Conservation (phyloP, 2,329 filamentous ascomycete species). For the Berkeleyomyces rouxiae region DNA sequence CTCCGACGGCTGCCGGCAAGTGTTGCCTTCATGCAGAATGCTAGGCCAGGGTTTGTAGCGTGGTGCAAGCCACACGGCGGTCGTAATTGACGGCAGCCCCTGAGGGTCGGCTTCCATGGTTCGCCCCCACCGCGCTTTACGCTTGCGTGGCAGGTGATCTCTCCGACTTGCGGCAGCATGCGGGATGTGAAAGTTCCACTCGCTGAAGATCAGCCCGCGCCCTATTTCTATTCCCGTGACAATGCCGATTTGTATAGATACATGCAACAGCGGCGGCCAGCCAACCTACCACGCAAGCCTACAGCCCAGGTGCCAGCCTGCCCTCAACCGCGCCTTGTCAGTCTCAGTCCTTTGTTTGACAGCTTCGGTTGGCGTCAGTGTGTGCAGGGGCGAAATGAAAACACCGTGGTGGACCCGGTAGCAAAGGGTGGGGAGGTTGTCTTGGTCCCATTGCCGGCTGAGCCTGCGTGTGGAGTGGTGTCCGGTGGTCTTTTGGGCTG, state of each 20-base stretch:
- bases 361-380: not conserved
- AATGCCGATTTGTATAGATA: not conserved
- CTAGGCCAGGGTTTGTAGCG: no score
- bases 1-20: no score
- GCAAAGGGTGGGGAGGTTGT: no score
- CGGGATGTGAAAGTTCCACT: not conserved
- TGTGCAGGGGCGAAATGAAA: not conserved
- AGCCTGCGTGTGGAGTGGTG: no score
- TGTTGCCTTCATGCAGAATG: no score
- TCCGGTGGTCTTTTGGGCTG: not conserved
- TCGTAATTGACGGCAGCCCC: no score
- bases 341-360: slow-evolving; percentile 1
- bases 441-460: no score
- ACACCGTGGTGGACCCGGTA: not conserved
- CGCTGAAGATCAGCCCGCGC: not conserved
- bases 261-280: not conserved
- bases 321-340: not conserved
- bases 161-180: not conserved
- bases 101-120: no score
- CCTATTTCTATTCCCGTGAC: not conserved
- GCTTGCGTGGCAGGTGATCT: no score
- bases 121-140: no score
- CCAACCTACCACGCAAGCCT: not conserved
- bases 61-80: no score
- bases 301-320: not conserved